Conservation (phyloP, 2,329 filamentous ascomycete species). For the Paracoccidioides lutzii region DNA sequence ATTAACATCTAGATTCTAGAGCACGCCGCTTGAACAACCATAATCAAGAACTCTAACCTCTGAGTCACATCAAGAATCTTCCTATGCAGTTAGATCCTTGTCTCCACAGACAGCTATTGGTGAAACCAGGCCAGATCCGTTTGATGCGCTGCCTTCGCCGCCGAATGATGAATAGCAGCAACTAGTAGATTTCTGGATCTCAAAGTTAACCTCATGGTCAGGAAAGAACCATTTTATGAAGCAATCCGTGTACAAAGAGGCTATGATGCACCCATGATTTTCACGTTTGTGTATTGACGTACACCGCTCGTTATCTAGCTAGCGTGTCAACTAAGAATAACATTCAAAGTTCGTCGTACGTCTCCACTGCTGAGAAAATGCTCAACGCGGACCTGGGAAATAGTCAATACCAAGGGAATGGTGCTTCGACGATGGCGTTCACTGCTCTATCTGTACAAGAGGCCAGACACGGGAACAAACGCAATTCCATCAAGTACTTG, state of each 20-base stretch:
- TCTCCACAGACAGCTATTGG: conserved; percentile 19
- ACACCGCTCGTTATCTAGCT: conserved; percentile 26
- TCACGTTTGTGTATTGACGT: conserved; percentile 25
- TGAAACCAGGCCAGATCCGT: conserved; percentile 22
- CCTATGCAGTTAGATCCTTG: conserved; percentile 5
- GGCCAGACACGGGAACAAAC: conserved; percentile 25
- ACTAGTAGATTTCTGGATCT: conserved; percentile 25
- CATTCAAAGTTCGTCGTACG: conserved; percentile 18
- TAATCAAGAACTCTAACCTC: not conserved
- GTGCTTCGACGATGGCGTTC: conserved; percentile 23
- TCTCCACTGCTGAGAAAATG: conserved; percentile 16
- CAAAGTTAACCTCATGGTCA: conserved; percentile 29
- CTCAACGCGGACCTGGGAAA: conserved; percentile 19
- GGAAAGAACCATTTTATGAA: conserved; percentile 29
- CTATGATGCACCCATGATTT: conserved; percentile 24
- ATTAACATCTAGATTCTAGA: not conserved
- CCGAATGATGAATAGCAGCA: conserved; percentile 19
- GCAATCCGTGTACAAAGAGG: conserved; percentile 22
- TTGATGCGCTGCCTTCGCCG: conserved; percentile 19
- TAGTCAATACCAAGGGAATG: conserved; percentile 14
- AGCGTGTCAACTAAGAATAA: conserved; percentile 16
- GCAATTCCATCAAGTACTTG: conserved; percentile 17
- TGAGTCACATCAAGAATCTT: conserved; percentile 5
- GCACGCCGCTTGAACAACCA: not conserved
- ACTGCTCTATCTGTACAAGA: conserved; percentile 27